Conservation (phyloP, 768 basidiomycete species). For the Amylocystis lapponica region DNA sequence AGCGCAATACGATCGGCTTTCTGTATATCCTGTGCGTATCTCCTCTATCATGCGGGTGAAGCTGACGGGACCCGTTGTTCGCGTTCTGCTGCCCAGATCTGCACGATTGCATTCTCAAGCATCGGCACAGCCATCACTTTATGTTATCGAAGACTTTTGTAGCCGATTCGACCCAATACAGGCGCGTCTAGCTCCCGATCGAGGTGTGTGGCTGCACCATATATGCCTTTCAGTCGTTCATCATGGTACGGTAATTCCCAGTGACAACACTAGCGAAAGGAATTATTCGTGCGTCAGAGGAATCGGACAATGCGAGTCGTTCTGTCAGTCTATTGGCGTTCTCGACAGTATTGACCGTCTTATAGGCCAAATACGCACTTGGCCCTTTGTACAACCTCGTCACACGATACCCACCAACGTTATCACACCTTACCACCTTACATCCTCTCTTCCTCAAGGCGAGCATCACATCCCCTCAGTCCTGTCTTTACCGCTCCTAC, state of each 20-base stretch:
- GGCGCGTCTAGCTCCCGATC: constrained; percentile 63
- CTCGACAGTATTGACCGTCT: constrained; percentile 13
- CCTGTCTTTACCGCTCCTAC: background rate
- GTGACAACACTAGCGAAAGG: constrained; percentile 64
- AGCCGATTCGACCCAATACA: constrained; percentile 53
- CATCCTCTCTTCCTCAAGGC: constrained; percentile 67
- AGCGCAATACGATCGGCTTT: constrained; percentile 55
- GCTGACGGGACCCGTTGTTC: no score
- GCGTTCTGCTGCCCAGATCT: constrained; percentile 43
- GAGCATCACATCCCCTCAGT: constrained; percentile 15
- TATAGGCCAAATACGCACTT: constrained; percentile 45
- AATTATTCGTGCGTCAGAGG: constrained; percentile 46
- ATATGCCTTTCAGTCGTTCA: no score
- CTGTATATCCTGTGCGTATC: constrained; percentile 69
- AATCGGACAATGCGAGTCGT: constrained; percentile 45
- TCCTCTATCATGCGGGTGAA: background rate
- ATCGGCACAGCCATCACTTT: constrained; percentile 34
- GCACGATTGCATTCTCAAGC: constrained; percentile 45
- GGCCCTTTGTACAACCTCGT: constrained; percentile 55
- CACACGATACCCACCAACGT: constrained; percentile 52
- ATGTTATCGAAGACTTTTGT: constrained; percentile 53
- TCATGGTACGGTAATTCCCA: no score
- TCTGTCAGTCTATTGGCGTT: background rate
- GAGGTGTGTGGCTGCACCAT: constrained; percentile 39
- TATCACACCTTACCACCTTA: constrained; percentile 58